Evolutionary conservation across 2,329 filamentous ascomycete species (phyloP).

Genomic region (Fusarium subtropicale): DNA sequence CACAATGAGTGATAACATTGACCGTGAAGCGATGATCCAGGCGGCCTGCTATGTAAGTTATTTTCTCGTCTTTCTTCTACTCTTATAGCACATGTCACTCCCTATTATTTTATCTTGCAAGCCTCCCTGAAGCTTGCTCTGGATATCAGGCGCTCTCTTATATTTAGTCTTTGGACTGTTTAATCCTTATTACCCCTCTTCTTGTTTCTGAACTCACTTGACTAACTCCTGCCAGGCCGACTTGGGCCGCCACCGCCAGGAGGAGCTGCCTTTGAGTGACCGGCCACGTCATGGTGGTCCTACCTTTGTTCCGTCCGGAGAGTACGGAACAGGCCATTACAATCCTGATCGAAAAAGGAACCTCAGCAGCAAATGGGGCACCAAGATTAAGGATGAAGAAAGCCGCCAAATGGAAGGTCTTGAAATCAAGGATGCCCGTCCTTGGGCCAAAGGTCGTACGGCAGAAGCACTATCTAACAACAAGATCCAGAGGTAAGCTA

Average conservation of each 20-base stretch:
- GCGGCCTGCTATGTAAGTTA: constrained; percentile 39
- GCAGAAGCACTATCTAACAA: background rate
- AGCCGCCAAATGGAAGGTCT: constrained; percentile 41
- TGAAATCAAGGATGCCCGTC: constrained; percentile 29
- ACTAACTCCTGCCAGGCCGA: constrained; percentile 31
- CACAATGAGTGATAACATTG: constrained; percentile 33
- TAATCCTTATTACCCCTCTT: background rate
- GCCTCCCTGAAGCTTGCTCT: background rate
- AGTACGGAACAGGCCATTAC: constrained; percentile 28
- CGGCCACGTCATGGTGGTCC: constrained; percentile 11
- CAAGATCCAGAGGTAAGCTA: constrained; percentile 2
- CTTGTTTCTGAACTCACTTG: background rate
- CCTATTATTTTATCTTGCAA: background rate
- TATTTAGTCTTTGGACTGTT: background rate
- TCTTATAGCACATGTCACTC: background rate
- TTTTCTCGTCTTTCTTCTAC: background rate
- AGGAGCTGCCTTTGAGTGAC: constrained; percentile 41
- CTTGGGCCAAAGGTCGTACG: constrained; percentile 35
- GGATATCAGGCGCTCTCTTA: background rate
- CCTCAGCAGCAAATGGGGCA: constrained; percentile 28
- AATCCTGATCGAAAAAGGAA: background rate
- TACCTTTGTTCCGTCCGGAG: constrained; percentile 17
- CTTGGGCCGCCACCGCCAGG: constrained; percentile 39
- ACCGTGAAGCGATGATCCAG: background rate
- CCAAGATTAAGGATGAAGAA: constrained; percentile 41